phyloP scores from a whole-genome alignment of 2,329 filamentous ascomycete genomes.

The Paraphoma sp. region DNA sequence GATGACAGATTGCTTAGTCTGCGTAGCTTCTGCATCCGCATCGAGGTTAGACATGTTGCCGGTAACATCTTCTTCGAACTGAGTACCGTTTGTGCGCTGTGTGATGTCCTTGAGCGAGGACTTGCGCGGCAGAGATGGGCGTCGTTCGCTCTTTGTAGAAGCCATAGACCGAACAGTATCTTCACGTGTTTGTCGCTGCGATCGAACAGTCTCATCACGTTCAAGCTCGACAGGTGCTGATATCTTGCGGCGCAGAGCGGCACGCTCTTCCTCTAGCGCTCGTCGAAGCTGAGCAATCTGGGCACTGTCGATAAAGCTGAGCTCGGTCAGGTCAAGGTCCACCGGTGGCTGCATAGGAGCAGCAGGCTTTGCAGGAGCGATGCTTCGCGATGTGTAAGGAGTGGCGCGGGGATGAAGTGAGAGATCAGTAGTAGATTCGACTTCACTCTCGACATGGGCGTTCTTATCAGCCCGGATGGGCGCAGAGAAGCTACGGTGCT shows the following conservation, averaged over 20 bases:
- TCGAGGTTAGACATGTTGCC: conserved; percentile 40
- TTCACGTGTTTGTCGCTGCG: conserved; percentile 46
- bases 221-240: conserved; percentile 32
- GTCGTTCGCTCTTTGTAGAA: conserved; percentile 48
- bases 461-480: conserved; percentile 30
- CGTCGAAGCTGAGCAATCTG: conserved; percentile 62
- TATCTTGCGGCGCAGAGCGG: conserved; percentile 47
- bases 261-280: conserved; percentile 61
- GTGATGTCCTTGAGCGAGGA: conserved; percentile 62
- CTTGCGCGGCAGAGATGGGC: conserved; percentile 56
- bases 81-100: conserved; percentile 35
- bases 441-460: conserved; percentile 37
- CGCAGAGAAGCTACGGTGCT: conserved; percentile 40
- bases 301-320: conserved; percentile 62
- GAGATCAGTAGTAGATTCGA: conserved; percentile 49
- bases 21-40: conserved; percentile 32
- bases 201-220: conserved; percentile 49
- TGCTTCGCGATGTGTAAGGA: conserved; percentile 34
- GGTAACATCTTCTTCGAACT: conserved; percentile 45
- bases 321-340: conserved; percentile 54
- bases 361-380: conserved; percentile 20
- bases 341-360: conserved; percentile 34
- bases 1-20: conserved; percentile 35
- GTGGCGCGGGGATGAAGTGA: conserved; percentile 44
- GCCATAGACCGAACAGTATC: conserved; percentile 48